Evolutionary conservation across 768 basidiomycete species (phyloP), one percentile per base, ranked within the genome.

Genomic region (Pilatotrama ljubarskyi): DNA sequence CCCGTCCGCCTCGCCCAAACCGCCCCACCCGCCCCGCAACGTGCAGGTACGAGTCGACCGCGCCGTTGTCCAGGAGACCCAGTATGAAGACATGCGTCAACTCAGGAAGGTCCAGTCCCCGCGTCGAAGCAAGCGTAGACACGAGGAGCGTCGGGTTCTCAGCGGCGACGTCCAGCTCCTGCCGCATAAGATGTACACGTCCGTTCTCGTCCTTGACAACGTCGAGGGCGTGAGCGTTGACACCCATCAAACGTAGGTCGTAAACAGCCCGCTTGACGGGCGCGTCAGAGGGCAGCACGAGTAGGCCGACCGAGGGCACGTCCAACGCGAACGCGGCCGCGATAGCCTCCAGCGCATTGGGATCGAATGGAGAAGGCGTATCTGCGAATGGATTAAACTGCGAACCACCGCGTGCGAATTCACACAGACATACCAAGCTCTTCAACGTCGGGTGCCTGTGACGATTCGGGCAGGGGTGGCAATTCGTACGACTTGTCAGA

Each of bases 1-100:
- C 87, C 72, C 83, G 87, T 15, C 90, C 90, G 20, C 71, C 73
- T 42, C 81, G 72, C 44, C 86, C 85, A 69, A 89, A 87, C 59
- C 90, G 80, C 20, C 90, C 88, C n/a, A 86, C 87, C 13, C 90
- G 83, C 14, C 91, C 90, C 5, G 87, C 84, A 41, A 86, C 74
- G 66, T 92, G 90, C 64, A 85, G 60, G 69, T 92, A 92, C 40
- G 77, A 77, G 64, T 88, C 86, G 38, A 83, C 80, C 11, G 74
- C 72, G 64, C 72, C 74, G 29, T 76, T 80, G 59, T 82, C 80
- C 6, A 83, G 80, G 2, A 87, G 73, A 4, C 89, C 89, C 44
- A 88, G 72, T 50, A 91, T 75, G 70, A 93, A 91, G 18, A 92
- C 90, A 68, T 91, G 90, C 47, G 82, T 82, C 65, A 92, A 75